Percentiles rank a stretch among this genome's conserved stretches.
phyloP scores from a whole-genome alignment of 257 asterid genomes.

The Agastache rugosa region DNA sequence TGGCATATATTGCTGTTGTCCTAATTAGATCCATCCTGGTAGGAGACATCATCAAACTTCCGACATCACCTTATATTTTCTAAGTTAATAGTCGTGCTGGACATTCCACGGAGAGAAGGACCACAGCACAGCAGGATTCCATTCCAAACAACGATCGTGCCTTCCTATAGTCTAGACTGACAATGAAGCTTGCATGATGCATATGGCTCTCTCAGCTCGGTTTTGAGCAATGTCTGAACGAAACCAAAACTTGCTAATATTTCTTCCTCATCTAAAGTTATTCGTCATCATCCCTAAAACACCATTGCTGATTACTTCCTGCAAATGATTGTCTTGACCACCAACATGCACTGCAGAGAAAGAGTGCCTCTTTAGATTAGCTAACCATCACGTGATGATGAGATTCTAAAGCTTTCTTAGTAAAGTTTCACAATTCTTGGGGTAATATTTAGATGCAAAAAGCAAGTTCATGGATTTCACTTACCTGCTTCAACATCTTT shows the following conservation, averaged over 20 bases:
- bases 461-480: conserved; percentile 41
- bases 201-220: conserved; percentile 42
- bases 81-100: not conserved
- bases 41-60: conserved; percentile 8
- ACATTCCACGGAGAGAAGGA: conserved; percentile 40
- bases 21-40: no score
- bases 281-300: conserved; percentile 34
- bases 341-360: conserved; percentile 42
- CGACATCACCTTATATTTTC: not conserved
- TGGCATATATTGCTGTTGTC: no score
- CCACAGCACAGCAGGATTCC: conserved; percentile 46
- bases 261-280: conserved; percentile 47
- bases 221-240: conserved; percentile 42
- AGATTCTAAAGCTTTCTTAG: conserved; percentile 36
- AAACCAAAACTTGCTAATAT: conserved; percentile 33
- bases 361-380: conserved; percentile 40
- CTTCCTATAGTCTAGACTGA: conserved; percentile 38
- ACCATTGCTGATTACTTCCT: conserved; percentile 25
- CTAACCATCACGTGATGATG: conserved; percentile 45
- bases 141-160: conserved; percentile 48
- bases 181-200: conserved; percentile 42
- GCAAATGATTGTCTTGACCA: conserved; percentile 32
- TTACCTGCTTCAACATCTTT: conserved; percentile 44
- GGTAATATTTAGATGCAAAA: conserved; percentile 34
- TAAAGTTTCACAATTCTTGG: conserved; percentile 35